These are phyloP conservation scores for Prunus padus DNA, from an alignment of 306 rosid species.

Conservation along the genomic window DNA sequence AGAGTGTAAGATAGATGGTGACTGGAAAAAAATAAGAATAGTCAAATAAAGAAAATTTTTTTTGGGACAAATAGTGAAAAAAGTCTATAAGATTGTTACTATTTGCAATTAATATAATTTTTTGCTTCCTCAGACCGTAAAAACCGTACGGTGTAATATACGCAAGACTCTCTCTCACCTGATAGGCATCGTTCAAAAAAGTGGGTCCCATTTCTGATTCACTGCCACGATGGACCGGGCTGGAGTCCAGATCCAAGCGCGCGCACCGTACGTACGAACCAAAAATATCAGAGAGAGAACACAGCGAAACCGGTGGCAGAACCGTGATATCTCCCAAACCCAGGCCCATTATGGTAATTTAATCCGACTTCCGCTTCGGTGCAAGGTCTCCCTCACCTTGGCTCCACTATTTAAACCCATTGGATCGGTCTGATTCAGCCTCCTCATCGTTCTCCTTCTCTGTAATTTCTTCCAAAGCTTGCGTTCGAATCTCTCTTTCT, in stretches of 20 bases:
- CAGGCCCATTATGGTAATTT: conserved; percentile 1
- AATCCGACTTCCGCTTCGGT: not conserved
- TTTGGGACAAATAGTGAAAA: no score
- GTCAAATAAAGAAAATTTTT: no score
- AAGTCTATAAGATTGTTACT: no score
- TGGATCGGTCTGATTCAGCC: conserved; percentile 1
- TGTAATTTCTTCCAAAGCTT: not conserved
- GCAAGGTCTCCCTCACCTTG: conserved; percentile 25
- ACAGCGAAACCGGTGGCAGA: not conserved
- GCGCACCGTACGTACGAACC: conserved; percentile 3
- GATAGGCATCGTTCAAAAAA: not conserved
- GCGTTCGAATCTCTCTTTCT: conserved; percentile 17
- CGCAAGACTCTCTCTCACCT: not conserved
- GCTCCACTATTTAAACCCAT: conserved; percentile 30
- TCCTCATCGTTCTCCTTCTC: conserved; percentile 2
- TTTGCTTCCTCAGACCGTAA: not conserved
- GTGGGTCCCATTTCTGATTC: conserved; percentile 53
- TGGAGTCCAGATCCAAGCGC: not conserved
- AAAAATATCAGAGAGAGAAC: not conserved
- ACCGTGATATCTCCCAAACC: not conserved
- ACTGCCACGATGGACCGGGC: conserved; percentile 47
- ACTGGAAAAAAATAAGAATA: no score
- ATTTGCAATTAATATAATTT: no score
- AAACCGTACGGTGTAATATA: not conserved
- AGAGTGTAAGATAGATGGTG: no score